Conservation (phyloP, 1,139 yeast species). For the Yamadazyma dendronema region DNA sequence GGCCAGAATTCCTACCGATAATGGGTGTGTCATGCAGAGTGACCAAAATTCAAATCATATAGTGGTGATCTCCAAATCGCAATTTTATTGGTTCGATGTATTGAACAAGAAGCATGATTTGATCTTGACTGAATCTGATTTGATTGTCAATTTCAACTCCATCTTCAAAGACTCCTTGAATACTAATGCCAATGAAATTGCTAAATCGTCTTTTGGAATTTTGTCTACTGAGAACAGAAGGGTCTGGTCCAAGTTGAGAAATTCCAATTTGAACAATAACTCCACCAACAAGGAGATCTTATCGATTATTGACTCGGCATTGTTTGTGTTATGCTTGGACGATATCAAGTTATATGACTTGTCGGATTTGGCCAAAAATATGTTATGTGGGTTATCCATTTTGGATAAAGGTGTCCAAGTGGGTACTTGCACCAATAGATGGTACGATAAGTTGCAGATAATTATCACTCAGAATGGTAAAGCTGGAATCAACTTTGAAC, state of each 20-base stretch:
- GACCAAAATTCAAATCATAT: constrained; percentile 75
- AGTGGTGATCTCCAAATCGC: constrained; percentile 81
- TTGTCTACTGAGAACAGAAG: constrained; percentile 86
- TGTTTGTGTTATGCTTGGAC: constrained; percentile 79
- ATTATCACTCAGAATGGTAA: constrained; percentile 89
- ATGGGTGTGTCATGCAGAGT: constrained; percentile 83
- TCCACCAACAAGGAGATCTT: constrained; percentile 66
- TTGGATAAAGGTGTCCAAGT: constrained; percentile 83
- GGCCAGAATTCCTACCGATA: constrained; percentile 73
- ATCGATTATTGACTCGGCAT: constrained; percentile 72
- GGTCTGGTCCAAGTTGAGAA: constrained; percentile 77
- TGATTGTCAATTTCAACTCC: constrained; percentile 70
- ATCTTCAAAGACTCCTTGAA: constrained; percentile 69
- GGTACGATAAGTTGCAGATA: constrained; percentile 91
- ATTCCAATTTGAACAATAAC: constrained; percentile 42
- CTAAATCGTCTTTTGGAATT: constrained; percentile 83
- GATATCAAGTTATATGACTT: constrained; percentile 68
- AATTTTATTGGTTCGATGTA: constrained; percentile 92
- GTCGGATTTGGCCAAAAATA: constrained; percentile 71
- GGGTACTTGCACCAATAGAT: constrained; percentile 91
- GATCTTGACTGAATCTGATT: constrained; percentile 68
- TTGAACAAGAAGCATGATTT: constrained; percentile 69
- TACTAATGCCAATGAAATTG: constrained; percentile 63
- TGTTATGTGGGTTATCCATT: constrained; percentile 83
- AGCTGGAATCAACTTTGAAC: constrained; percentile 93